Evolutionary conservation across 83 land plant species (phyloP), one percentile per base, ranked within the genome.

Genomic region (Picea mariana): DNA sequence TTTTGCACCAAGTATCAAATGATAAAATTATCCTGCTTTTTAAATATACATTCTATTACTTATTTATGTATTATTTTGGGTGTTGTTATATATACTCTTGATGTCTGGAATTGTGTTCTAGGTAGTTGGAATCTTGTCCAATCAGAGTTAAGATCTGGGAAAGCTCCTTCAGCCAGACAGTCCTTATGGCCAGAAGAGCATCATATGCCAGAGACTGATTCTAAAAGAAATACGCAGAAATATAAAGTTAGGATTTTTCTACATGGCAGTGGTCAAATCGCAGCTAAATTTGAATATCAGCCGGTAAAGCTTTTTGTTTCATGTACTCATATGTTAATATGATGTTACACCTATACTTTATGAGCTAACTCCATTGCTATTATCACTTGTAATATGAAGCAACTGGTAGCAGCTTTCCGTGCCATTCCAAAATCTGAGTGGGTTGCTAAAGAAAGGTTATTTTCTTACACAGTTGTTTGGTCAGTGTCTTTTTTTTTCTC

Each of bases 371-470:
- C 26, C 11, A 66, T n/a, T 31, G 59, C 16, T 3, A 16, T 78
- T 72, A 11, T 81, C 83, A 16, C 23, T 42, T 84, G 47, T 23
- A 60, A 62, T 12, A 31, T 69, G 72, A 44, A 77, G 64, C 77
- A 89, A 91, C 13, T 92, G 44, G 86, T 92, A 4, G 84, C 40
- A 55, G 90, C 90, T 78, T 84, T 84, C 44, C 92, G 75, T 66
- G 81, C 75, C 26, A 82, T 92, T 66, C 90, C 92, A 6, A 85
- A 79, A 80, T 87, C 92, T 76, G 81, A 77, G 42, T 92, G 94
- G 94, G 44, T 84, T 82, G 81, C 85, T 6, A 86, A 88, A 82
- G 94, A 92, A 86, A 92, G 91, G 94, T 92, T 61, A 40, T 42
- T 82, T 58, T 27, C 58, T 55, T 31, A 16, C 5, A 13, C 47